Evolutionary conservation across 2,329 filamentous ascomycete genomes (phyloP), one percentile per base, ranked within the genome.

Genomic region (Fusarium sarcochroum): DNA sequence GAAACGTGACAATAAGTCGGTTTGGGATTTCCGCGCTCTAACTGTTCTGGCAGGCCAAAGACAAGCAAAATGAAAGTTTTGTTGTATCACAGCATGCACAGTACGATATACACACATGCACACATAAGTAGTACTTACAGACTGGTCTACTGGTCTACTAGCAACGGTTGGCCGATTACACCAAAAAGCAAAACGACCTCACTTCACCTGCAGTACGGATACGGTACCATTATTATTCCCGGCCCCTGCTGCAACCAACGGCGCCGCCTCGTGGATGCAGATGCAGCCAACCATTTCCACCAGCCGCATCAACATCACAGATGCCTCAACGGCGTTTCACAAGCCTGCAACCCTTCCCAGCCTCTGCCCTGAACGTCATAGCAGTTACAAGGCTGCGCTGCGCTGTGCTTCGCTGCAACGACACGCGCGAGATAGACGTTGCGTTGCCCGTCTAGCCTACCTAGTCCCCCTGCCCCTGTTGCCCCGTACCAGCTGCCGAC

Each of bases 261-360:
- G 64, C 58, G 70, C 42, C 58, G 57, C 61, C 68, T 69, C 56
- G 47, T 50, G 44, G 53, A 60, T 62, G 63, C 58, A 69, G 60
- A 40, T 68, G 67, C 68, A 69, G 57, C 68, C 66, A 61, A 71
- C 70, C 56, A 56, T 58, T 63, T 67, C 56, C 42, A 62, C 46
- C 63, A 70, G 56, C 49, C 56, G 49, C 30, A 57, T 38, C 47
- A 60, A 54, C 32, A 51, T 54, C 30, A 38, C 40, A 45, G 56
- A 48, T 68, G 41, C 61, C 58, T 51, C 34, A 54, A 37, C 59
- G 41, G 52, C 58, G 68, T 73, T 72, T 72, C 70, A 72, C 34
- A 53, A 55, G 23, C 53, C 56, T 58, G 54, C 34, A 66, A 57
- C 57, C 52, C 27, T 30, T 30, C 27, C 27, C 54, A 44, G 54